Evolutionary conservation across 2,329 filamentous ascomycete species (phyloP), one percentile per base, ranked within the genome.

Genomic region (Daldinia eschscholtzii): DNA sequence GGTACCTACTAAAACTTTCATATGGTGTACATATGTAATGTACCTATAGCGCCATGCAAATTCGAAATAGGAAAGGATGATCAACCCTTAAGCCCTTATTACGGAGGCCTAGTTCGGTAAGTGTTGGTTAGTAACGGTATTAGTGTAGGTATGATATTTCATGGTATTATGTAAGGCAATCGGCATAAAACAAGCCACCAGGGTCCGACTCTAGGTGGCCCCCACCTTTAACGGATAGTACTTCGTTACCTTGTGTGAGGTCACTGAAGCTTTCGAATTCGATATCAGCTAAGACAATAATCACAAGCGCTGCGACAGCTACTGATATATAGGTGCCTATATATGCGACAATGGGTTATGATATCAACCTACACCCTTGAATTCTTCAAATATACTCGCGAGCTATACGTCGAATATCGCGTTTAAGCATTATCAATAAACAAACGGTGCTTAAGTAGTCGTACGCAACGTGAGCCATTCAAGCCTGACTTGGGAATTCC

Each of bases 231-330:
- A 50, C n/a, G 53, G 53, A 48, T 65, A n/a, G 41, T 50, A 60
- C 20, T 48, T 33, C 10, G 35, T 30, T 30, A 28, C 41, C 41
- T 42, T 23, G 46, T 61, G 65, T 68, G 65, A 71, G 68, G 65
- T 71, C 68, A 71, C 68, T 61, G 68, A 68, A 70, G 62, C 55
- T 61, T 52, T 18, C 13, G 41, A 68, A 62, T 42, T 33, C 30
- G 5, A 57, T 61, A 56, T 50, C 50, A 37, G 42, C 57, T 62
- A 39, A 50, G 44, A 57, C 53, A 53, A 64, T 63, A 53, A 28
- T 39, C 42, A 68, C 39, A 39, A 44, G 52, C 56, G 2, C 20
- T 42, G 42, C 42, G n/a, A 23, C 48, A 48, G 30, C 30, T 30
- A 55, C 50, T 20, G 50, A 39, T 33, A 39, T 28, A 35, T 59